A percentile compares a stretch with the other conserved stretches of the same genome.
Conservation (phyloP, 306 rosid species). For the Fragaria ananassa region DNA sequence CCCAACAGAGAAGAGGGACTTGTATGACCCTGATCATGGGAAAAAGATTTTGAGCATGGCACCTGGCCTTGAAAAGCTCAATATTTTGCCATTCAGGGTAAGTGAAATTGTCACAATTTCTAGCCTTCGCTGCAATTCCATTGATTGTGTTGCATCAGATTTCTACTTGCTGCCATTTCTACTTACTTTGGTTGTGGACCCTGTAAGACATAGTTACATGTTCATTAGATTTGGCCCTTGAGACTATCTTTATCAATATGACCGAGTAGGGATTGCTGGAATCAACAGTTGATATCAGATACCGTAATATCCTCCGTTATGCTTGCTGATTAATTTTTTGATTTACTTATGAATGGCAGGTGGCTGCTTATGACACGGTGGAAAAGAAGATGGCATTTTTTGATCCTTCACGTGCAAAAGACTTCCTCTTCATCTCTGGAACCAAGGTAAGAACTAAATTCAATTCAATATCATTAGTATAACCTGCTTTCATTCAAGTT, state of each 20-base stretch:
- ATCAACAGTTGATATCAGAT: background rate
- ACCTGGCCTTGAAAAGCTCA: constrained; percentile 94
- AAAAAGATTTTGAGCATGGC: constrained; percentile 94
- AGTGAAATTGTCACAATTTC: constrained; percentile 18
- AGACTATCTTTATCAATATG: background rate
- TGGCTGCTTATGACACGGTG: constrained; percentile 86
- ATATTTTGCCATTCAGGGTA: constrained; percentile 91
- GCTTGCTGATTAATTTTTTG: background rate
- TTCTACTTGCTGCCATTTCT: background rate
- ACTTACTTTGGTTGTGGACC: background rate
- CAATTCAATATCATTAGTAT: background rate
- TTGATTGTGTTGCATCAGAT: background rate
- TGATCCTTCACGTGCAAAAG: constrained; percentile 75
- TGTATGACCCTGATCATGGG: constrained; percentile 94
- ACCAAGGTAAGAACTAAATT: constrained; percentile 63
- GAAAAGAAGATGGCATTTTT: constrained; percentile 91
- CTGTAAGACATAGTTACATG: background rate
- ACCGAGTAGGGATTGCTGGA: background rate
- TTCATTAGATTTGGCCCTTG: background rate
- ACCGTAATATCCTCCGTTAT: background rate
- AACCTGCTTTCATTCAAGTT: constrained; percentile 1
- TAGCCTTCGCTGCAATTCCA: background rate
- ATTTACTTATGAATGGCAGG: constrained; percentile 47
- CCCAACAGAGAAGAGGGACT: constrained; percentile 89
- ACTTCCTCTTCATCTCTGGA: constrained; percentile 94